Percentiles rank a stretch among this genome's conserved stretches.
phyloP scores from a whole-genome alignment of 768 basidiomycete genomes.

The Amanita pallidorosea region DNA sequence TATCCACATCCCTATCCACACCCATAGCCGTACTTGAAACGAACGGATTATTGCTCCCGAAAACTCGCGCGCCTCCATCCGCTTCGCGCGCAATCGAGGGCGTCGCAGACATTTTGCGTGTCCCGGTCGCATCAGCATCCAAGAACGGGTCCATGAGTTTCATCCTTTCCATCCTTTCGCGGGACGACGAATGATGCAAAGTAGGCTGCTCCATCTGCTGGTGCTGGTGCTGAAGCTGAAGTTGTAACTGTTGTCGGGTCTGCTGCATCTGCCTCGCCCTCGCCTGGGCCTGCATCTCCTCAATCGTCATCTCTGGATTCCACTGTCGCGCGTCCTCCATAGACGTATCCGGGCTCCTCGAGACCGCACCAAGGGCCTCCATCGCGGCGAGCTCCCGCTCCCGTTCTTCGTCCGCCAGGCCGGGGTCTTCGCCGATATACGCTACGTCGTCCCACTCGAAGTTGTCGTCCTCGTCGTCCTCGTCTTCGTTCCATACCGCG shows the following conservation, averaged over 20 bases:
- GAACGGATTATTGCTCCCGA: neutral
- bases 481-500: constrained; percentile 75
- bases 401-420: constrained; percentile 44
- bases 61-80: constrained; percentile 10
- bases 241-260: constrained; percentile 16
- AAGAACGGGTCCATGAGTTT: constrained; percentile 15
- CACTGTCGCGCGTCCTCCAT: constrained; percentile 2
- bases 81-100: constrained; percentile 64
- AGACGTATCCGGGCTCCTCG: neutral
- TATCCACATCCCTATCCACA: neutral
- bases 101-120: constrained; percentile 67
- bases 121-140: constrained; percentile 46
- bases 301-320: constrained; percentile 3
- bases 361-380: constrained; percentile 11
- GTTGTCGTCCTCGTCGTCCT: constrained; percentile 53
- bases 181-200: constrained; percentile 11
- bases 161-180: constrained; percentile 14
- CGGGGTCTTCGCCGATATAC: constrained; percentile 61
- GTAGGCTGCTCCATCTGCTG: constrained; percentile 21
- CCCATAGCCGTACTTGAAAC: neutral
- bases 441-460: constrained; percentile 59
- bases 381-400: constrained; percentile 13
- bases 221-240: constrained; percentile 17
- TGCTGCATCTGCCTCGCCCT: constrained; percentile 21
- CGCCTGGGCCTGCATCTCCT: constrained; percentile 23